phyloP scores from a whole-genome alignment of 2,329 filamentous ascomycete species.

The Drechslerella coelobrocha region DNA sequence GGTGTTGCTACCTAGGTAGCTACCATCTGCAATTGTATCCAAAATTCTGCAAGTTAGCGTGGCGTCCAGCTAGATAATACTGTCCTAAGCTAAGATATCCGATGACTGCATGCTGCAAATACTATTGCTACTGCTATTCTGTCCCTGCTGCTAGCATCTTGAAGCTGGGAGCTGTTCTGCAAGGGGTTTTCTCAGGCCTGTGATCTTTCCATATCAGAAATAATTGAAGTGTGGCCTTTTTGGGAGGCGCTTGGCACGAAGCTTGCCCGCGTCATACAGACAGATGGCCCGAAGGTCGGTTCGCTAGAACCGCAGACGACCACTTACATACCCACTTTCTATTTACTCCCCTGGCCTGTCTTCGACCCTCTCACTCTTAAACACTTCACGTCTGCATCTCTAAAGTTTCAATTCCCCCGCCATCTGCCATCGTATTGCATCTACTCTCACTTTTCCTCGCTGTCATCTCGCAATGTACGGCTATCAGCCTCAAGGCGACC shows the following conservation, averaged over 20 bases:
- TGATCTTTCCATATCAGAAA: neutral
- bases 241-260: conserved; percentile 35
- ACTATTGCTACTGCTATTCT: too few relatives aligned
- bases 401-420: neutral
- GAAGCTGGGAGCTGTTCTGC: conserved; percentile 9
- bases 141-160: conserved; percentile 1
- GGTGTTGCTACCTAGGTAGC: too few relatives aligned
- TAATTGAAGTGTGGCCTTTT: conserved; percentile 48
- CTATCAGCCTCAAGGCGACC: conserved; percentile 61
- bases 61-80: too few relatives aligned
- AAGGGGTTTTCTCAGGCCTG: neutral
- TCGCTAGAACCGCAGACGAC: conserved; percentile 2
- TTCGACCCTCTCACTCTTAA: neutral
- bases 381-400: neutral
- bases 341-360: neutral
- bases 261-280: conserved; percentile 47
- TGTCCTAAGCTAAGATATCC: too few relatives aligned
- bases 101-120: too few relatives aligned
- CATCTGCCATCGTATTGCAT: conserved; percentile 18
- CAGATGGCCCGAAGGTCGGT: conserved; percentile 28
- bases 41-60: too few relatives aligned
- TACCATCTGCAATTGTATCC: too few relatives aligned
- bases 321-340: neutral
- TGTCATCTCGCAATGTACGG: conserved; percentile 55
- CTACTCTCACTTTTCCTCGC: conserved; percentile 12